Evolutionary conservation across 768 basidiomycete species (phyloP), one percentile per base, ranked within the genome.

Genomic region (Tricholoma furcatifolium): DNA sequence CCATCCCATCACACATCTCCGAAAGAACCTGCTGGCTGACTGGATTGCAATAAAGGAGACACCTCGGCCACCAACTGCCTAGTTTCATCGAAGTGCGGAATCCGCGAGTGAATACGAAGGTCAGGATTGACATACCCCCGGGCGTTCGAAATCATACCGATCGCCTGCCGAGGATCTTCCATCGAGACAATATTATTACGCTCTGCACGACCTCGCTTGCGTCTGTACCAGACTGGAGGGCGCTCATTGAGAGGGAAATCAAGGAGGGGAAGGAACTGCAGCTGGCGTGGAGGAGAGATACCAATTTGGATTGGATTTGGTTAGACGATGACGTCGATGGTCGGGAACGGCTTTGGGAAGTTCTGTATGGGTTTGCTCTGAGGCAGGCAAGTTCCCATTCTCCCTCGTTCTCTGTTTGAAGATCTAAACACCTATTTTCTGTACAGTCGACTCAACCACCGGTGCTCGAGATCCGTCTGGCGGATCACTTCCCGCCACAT

Each of bases 301-400:
- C 84, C 2, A 80, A 82, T 55, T 65, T 98, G 43, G 94, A 98
- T 62, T 98, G 95, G 95, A 74, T 94, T 23, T 87, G 87, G 79
- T 75, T 85, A 34, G 77, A 84, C n/a, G 72, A 78, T 21, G 87
- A 89, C 58, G 73, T 87, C 0, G 74, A 81, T 31, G 88, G 84
- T 9, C 72, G 78, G 45, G 59, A 67, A 18, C 76, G 93, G 42
- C 75, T 78, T 21, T 93, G 89, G 88, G 78, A 80, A 1, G 81
- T 92, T 2, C 67, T 96, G 9, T 88, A 81, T 56, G 93, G 92
- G 30, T 59, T 95, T 36, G 84, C 88, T 9, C 74, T 91, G 57
- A 76, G 76, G 56, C 83, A 88, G 74, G 93, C 87, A 63, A 55
- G 76, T 68, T 4, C 38, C 9, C 10, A 34, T 39, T 6, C 2